These are phyloP conservation scores for Pichia sp. DNA, from an alignment of 1,139 yeast species.

Conservation along the genomic window DNA sequence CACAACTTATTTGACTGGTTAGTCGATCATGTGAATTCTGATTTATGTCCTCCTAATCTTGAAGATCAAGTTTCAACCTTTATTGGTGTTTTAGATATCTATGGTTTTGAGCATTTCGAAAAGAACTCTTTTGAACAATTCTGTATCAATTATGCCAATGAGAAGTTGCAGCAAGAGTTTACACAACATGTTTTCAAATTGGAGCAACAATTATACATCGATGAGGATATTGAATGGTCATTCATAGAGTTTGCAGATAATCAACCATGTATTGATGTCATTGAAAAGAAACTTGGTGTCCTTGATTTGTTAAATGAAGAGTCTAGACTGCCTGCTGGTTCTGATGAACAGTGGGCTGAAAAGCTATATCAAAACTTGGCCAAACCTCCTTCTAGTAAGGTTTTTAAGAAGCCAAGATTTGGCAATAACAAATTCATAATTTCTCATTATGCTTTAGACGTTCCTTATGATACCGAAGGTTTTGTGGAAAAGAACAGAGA, in stretches of 20 bases:
- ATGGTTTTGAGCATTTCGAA: constrained; percentile 95
- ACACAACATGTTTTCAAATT: constrained; percentile 95
- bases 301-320: constrained; percentile 90
- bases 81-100: constrained; percentile 95
- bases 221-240: constrained; percentile 94
- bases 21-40: constrained; percentile 75
- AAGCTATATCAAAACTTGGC: constrained; percentile 84
- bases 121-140: constrained; percentile 94
- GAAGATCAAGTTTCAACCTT: constrained; percentile 58
- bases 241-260: constrained; percentile 95
- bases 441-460: constrained; percentile 92
- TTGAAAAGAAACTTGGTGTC: constrained; percentile 86
- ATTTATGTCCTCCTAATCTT: constrained; percentile 73
- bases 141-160: constrained; percentile 96
- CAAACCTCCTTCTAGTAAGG: constrained; percentile 70
- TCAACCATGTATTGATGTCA: constrained; percentile 93
- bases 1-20: constrained; percentile 95
- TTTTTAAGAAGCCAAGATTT: constrained; percentile 90
- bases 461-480: constrained; percentile 87
- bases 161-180: constrained; percentile 94
- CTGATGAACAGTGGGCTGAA: constrained; percentile 87
- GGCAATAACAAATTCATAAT: constrained; percentile 90
- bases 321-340: constrained; percentile 89
- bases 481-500: constrained; percentile 96
- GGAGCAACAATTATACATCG: constrained; percentile 91